phyloP scores from a whole-genome alignment of 169 alveolate genomes.

The Theileria orientalis region DNA sequence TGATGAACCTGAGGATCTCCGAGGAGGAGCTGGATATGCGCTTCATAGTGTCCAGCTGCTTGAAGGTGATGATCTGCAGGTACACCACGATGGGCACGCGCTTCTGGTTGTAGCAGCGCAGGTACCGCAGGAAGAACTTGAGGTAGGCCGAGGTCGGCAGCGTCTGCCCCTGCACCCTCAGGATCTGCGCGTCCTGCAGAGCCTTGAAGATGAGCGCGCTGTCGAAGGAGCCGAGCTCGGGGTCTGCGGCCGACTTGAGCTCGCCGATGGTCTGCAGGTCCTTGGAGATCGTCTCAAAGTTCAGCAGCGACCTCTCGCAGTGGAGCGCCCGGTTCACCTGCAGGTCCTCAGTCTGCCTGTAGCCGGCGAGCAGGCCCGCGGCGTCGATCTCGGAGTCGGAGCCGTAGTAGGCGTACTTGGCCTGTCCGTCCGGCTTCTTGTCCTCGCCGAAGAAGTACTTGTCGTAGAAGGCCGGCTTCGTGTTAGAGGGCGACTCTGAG shows the following conservation, averaged over 20 bases:
- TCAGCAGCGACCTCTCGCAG: conserved; percentile 12
- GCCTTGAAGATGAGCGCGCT: conserved; percentile 41
- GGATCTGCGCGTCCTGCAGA: conserved; percentile 43
- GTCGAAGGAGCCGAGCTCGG: conserved; percentile 15
- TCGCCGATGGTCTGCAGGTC: conserved; percentile 18
- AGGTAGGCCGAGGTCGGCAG: conserved; percentile 41
- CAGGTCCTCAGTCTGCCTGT: neutral
- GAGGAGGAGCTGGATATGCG: neutral
- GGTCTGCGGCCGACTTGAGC: neutral
- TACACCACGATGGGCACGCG: conserved; percentile 40
- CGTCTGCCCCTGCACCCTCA: conserved; percentile 35
- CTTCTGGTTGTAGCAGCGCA: conserved; percentile 29
- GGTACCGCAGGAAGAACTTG: conserved; percentile 37
- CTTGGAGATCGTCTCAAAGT: conserved; percentile 5
- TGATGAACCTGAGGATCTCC: conserved; percentile 10
- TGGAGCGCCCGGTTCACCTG: conserved; percentile 1
- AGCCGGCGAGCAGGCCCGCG: neutral
- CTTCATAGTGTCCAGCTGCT: conserved; percentile 51
- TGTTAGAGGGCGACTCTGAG: neutral
- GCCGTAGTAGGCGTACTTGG: conserved; percentile 15
- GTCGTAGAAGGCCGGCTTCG: neutral
- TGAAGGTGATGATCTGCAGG: conserved; percentile 39
- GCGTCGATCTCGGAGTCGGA: conserved; percentile 12
- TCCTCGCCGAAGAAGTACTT: neutral
- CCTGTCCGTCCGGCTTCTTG: neutral